Base-by-base conservation (phyloP, 495 filamentous ascomycete species). In the Cenococcum geophilum region DNA sequence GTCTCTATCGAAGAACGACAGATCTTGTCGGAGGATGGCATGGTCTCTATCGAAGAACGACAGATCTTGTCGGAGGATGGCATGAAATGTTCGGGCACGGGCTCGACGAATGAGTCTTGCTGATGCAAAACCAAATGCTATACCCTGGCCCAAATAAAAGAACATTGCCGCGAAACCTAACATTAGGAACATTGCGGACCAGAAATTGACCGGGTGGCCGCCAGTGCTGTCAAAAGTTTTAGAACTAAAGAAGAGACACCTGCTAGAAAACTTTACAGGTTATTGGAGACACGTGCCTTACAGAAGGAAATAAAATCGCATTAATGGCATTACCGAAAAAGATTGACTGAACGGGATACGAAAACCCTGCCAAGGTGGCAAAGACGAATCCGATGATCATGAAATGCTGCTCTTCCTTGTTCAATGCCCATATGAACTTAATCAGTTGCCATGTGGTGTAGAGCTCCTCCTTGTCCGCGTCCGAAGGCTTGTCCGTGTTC, bases 111-210 rank as follows among this genome's bases (percentile, higher is more conserved):
- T 81, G 37, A 97, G 80, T 22, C 84, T 75, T 73, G 65, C 66
- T 10, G 58, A 61, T 23, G 62, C 91, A 67, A 86, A 87, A 6
- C 89, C 91, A 60, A 97, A 95, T 4, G 83, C 78, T 21, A 88
- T 61, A 42, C 90, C 92, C 64, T 92, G 87, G 37, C 68, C 68
- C 36, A 79, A 76, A 65, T 88, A 88, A 1, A 84, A 81, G 54
- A 92, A 69, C 61, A 96, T 84, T 68, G 88, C 83, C 32, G 85
- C 80, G 49, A 95, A 71, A 16, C 88, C 93, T n/a, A 96, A 82
- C 82, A 97, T 91, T 22, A 97, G 80, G 72, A 93, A 98, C 91
- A 98, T 96, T 59, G 85, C 72, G 37, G 82, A 84, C 92, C 93
- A 98, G 73, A 97, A 97, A 63, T 93, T 83, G 16, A 68, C 40